Base-by-base conservation (phyloP, 345 rosid species). In the Stellera chamaejasme region DNA sequence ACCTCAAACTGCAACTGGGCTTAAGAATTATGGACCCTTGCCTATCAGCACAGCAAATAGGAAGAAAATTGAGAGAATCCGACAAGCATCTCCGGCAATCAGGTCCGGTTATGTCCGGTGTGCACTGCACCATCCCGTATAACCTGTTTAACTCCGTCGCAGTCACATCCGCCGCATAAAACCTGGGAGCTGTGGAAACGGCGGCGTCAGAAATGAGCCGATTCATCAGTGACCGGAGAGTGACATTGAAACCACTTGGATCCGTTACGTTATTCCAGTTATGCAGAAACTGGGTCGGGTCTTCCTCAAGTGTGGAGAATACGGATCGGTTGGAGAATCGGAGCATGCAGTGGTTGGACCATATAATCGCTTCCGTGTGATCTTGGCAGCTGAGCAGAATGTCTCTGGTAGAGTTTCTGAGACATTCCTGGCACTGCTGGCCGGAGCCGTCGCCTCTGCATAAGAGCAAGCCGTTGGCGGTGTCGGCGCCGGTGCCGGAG, bases 1-100 rank as follows among this genome's bases (percentile, higher is more conserved):
- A 82, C 49, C 75, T 39, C 11, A 74, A 15, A 16, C 49, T 41
- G 59, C 84, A 82, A 47, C 72, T 72, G 0, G 80, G 82, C n/a
- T 0, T 5, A 48, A 75, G 27, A 10, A 67, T 44, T 48, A 67
- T 66, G 28, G 69, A 76, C 4, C 76, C 76, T 10, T 9, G 27
- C 45, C 11, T 71, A 13, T 58, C 58, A 2, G 4, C 1, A 23
- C 66, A 65, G 47, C 63, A 48, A 4, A 0, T 0, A 10, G 62
- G 69, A 45, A 64, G 28, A 3, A 1, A 0, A 0, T 45, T 50
- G 8, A 60, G 16, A 15, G 71, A 63, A 1, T 11, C n/a, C 4
- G 10, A 41, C 4, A 72, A 58, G 28, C 77, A 76, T 23, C n/a
- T 5, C n/a, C 11, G 8, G 25, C 77, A 76, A 10, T 56, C 43